Evolutionary conservation across 495 filamentous ascomycete species (phyloP).

Genomic region (Hyaloscypha variabilis): DNA sequence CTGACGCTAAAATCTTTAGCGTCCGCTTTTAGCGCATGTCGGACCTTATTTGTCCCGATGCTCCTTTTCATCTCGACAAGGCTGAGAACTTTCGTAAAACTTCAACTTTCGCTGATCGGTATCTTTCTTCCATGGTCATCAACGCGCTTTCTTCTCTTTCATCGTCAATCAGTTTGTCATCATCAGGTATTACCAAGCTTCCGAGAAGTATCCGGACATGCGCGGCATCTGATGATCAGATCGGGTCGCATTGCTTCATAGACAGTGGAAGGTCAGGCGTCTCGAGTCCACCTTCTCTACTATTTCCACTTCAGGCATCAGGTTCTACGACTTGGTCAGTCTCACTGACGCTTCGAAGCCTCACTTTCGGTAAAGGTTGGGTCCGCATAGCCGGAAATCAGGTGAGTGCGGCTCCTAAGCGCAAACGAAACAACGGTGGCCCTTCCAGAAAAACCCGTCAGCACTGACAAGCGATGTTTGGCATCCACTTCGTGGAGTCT

Average conservation of each 20-base stretch:
- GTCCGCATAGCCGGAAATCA: not conserved
- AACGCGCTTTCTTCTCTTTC: not conserved
- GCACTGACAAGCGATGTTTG: conserved; percentile 20
- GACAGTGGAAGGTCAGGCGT: not conserved
- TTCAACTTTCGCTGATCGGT: no score
- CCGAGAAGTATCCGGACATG: not conserved
- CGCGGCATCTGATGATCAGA: not conserved
- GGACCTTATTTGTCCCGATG: not conserved
- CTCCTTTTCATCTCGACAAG: not conserved
- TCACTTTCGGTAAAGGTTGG: not conserved
- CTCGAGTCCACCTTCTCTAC: not conserved
- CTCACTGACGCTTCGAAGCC: conserved; percentile 1
- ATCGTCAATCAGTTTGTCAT: not conserved
- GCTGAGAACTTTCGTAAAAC: not conserved
- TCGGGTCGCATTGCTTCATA: not conserved
- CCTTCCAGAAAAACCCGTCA: not conserved
- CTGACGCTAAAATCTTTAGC: conserved; percentile 2
- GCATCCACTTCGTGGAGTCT: not conserved
- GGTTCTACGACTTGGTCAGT: not conserved
- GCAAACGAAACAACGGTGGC: conserved; percentile 22
- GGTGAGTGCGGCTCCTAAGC: not conserved
- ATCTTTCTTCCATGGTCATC: no score
- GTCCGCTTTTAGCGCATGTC: conserved; percentile 7
- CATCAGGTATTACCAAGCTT: not conserved
- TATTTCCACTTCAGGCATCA: not conserved